A percentile compares a stretch with the other conserved stretches of the same genome.
These are phyloP conservation scores for Cryphonectria nitschkei DNA, from an alignment of 2,329 filamentous ascomycete species.

Conservation along the genomic window DNA sequence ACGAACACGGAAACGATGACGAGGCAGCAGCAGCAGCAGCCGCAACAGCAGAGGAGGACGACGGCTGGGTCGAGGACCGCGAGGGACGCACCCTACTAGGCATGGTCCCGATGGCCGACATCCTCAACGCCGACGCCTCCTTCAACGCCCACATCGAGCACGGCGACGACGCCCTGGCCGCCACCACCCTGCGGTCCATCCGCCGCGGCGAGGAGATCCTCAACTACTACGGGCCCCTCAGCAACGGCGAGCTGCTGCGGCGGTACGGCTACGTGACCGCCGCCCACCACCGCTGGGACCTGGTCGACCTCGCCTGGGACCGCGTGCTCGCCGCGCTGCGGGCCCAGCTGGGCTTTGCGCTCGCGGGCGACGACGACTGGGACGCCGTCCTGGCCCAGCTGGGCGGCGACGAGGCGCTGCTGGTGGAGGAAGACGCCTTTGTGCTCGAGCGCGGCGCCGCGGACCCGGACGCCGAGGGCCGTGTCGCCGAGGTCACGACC, in stretches of 20 bases:
- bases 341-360: conserved; percentile 37
- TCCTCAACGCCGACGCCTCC: conserved; percentile 85
- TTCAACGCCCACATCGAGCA: conserved; percentile 72
- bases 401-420: conserved; percentile 66
- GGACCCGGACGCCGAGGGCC: conserved; percentile 55
- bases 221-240: conserved; percentile 87
- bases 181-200: conserved; percentile 72
- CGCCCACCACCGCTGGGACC: conserved; percentile 78
- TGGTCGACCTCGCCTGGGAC: conserved; percentile 74
- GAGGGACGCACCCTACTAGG: conserved; percentile 67
- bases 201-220: conserved; percentile 74
- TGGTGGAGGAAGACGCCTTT: conserved; percentile 70
- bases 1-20: conserved; percentile 57
- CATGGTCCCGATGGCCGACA: conserved; percentile 90
- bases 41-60: conserved; percentile 46
- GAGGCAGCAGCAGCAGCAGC: conserved; percentile 49
- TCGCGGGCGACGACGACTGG: conserved; percentile 34
- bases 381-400: conserved; percentile 31
- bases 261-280: conserved; percentile 87
- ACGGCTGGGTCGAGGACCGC: conserved; percentile 68
- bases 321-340: conserved; percentile 55
- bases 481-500: conserved; percentile 37
- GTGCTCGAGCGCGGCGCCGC: conserved; percentile 63
- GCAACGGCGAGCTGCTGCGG: conserved; percentile 79
- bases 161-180: conserved; percentile 62